Conservation (phyloP, 805 yeast species). For the Wickerhamiella qilinensis region DNA sequence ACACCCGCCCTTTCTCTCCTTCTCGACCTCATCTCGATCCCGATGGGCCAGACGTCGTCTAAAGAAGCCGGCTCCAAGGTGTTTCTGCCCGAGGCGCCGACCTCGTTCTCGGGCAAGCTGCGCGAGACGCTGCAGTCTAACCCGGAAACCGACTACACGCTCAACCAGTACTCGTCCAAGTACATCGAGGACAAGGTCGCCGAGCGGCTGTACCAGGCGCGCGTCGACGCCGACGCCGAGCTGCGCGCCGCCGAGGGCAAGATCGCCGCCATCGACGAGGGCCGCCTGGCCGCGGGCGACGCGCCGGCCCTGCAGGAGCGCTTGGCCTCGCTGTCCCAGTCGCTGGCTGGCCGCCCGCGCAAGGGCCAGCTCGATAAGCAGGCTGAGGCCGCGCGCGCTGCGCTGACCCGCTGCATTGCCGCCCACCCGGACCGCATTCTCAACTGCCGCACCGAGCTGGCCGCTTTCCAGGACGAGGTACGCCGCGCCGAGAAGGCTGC, state of each 20-base stretch:
- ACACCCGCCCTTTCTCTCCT: too few relatives aligned
- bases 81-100: slow-evolving; percentile 1
- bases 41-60: not conserved
- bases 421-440: slow-evolving; percentile 19
- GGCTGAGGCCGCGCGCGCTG: slow-evolving; percentile 16
- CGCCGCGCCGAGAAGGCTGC: slow-evolving; percentile 1
- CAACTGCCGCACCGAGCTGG: slow-evolving; percentile 20
- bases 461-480: slow-evolving; percentile 11
- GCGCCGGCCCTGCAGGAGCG: slow-evolving; percentile 12
- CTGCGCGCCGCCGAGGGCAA: slow-evolving; percentile 12
- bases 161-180: slow-evolving; percentile 20
- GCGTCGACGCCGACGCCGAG: slow-evolving; percentile 17
- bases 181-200: slow-evolving; percentile 22
- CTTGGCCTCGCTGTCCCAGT: slow-evolving; percentile 12
- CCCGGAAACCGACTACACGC: slow-evolving; percentile 17
- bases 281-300: slow-evolving; percentile 10
- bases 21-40: too few relatives aligned
- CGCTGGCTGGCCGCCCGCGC: slow-evolving; percentile 19
- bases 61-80: not conserved
- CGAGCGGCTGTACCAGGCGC: slow-evolving; percentile 19
- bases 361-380: slow-evolving; percentile 18
- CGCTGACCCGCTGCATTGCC: slow-evolving; percentile 18
- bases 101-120: not conserved
- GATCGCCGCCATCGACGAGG: slow-evolving; percentile 8
- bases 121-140: not conserved